Base-by-base conservation (phyloP, 768 basidiomycete genomes). In the Termitomyces sp. region DNA sequence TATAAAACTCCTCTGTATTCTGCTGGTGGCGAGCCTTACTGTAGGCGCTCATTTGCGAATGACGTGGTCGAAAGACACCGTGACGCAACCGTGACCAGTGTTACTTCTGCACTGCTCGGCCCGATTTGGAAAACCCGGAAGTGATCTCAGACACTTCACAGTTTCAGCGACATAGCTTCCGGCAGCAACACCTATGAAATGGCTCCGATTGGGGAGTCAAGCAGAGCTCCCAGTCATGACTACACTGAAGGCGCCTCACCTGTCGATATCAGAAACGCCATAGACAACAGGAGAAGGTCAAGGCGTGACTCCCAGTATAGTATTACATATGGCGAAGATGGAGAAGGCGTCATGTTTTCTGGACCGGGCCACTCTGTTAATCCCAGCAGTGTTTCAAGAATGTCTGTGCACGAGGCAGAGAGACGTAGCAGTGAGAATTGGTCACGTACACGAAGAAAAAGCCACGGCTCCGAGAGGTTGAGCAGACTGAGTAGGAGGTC, bases 161-260 rank as follows among this genome's bases (percentile, higher is more conserved):
- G 22, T 22, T 20, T 45, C 44, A 22, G 41, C 33, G 47, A 27
- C 39, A 65, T 66, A 64, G 59, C 52, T 60, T 64, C 63, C 30
- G 50, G 48, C 31, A 63, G 61, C 53, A 66, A 73, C 59, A 52
- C 63, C 41, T 73, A 73, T 59, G 78, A 79, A 64, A 80, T 82
- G 80, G 59, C 72, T 54, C 68, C 75, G 46, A 63, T 75, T 37
- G 70, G 74, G 57, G 71, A 74, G 59, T 67, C 77, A 51, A 74
- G 77, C 47, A 57, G 54, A 34, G 60, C 58, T 27, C 46, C 64
- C 20, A 54, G 34, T 4, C 66, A 81, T 57, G 93, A 95, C 74
- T 95, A 95, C 69, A 93, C 93, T 1, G 93, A 95, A 65, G 92
- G 91, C 42, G 93, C 93, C 36, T 87, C 89, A 12, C 77, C 84